A percentile compares a stretch with the other conserved stretches of the same genome.
Conservation (phyloP, 169 alveolate genomes). For the Plasmodium ovale region DNA sequence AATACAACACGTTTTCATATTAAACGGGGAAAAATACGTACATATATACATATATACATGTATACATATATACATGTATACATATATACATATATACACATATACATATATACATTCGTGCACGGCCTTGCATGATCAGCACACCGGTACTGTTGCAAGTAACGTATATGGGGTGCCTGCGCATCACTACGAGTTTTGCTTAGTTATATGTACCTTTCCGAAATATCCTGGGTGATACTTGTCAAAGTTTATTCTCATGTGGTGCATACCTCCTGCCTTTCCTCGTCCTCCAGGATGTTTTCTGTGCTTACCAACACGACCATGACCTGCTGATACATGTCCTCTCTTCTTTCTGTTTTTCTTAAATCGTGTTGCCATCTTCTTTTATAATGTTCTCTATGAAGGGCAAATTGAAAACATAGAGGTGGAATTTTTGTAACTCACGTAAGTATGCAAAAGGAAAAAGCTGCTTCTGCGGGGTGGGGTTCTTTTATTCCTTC, state of each 20-base stretch:
- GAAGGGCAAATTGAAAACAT: too few species aligned
- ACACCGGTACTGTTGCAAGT: too few species aligned
- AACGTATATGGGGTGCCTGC: not conserved
- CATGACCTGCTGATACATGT: constrained; percentile 99
- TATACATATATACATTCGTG: not conserved
- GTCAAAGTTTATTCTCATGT: constrained; percentile 95
- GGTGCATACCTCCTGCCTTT: constrained; percentile 98
- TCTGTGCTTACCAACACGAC: constrained; percentile 99
- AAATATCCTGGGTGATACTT: constrained; percentile 99
- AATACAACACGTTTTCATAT: too few species aligned
- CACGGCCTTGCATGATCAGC: too few species aligned
- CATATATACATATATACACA: constrained; percentile 47
- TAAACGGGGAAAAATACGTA: too few species aligned
- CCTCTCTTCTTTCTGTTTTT: constrained; percentile 98
- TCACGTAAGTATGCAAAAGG: too few species aligned
- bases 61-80: not conserved
- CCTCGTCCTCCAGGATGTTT: constrained; percentile 99
- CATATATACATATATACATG: not conserved
- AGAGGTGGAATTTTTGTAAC: too few species aligned
- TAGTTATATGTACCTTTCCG: constrained; percentile 91
- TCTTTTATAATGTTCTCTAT: constrained; percentile 3
- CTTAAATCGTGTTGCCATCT: constrained; percentile 94
- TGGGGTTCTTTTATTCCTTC: too few species aligned
- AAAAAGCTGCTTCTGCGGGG: too few species aligned
- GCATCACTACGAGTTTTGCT: not conserved